These are phyloP conservation scores for Neurospora sp. DNA, from an alignment of 495 filamentous ascomycete species.

Conservation along the genomic window DNA sequence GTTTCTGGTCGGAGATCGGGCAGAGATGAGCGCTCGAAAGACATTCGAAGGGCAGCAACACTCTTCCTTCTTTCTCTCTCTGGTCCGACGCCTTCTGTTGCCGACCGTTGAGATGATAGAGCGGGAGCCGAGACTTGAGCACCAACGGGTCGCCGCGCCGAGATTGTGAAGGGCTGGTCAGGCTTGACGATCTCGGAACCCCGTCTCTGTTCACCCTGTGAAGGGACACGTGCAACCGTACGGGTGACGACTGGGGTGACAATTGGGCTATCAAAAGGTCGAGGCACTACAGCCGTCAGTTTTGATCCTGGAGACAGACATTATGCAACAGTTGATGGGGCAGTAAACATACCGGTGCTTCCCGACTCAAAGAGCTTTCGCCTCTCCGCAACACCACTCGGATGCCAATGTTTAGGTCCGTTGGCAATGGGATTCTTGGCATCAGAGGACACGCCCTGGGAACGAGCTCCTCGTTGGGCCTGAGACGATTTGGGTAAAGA, in stretches of 20 bases:
- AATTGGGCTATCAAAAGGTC: neutral
- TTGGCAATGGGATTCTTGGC: neutral
- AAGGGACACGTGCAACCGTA: neutral
- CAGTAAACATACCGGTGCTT: neutral
- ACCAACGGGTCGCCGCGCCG: neutral
- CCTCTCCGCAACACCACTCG: conserved; percentile 19
- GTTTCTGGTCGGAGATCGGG: neutral
- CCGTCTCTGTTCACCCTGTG: neutral
- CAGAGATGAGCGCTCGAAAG: conserved; percentile 16
- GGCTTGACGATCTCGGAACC: neutral
- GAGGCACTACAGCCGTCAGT: neutral
- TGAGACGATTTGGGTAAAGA: neutral
- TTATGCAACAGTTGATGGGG: neutral
- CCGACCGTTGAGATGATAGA: neutral
- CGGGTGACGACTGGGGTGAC: neutral
- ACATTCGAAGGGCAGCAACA: conserved; percentile 27
- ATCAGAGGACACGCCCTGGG: neutral
- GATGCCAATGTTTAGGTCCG: conserved; percentile 13
- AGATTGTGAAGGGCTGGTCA: neutral
- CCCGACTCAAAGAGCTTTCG: conserved; percentile 15
- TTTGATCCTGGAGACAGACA: neutral
- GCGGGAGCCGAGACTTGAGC: neutral
- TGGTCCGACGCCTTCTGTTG: neutral
- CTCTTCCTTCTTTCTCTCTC: conserved; percentile 14
- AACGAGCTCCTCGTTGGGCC: neutral